These are phyloP conservation scores for Alternaria panax DNA, from an alignment of 2,329 filamentous ascomycete genomes.

Conservation along the genomic window DNA sequence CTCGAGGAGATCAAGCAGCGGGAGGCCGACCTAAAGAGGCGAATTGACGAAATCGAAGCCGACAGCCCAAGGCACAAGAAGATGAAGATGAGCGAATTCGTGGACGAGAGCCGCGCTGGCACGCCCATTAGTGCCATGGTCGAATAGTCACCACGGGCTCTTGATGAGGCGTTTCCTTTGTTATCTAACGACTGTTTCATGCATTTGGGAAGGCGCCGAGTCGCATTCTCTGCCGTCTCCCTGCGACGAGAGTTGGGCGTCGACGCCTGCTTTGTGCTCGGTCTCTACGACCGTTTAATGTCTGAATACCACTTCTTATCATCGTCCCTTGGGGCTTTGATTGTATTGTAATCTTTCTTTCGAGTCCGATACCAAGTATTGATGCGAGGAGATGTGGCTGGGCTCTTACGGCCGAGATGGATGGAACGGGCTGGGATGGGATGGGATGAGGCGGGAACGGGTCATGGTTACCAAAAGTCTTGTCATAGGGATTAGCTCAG, in stretches of 20 bases:
- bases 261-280: constrained; percentile 34
- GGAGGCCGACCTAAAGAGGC: constrained; percentile 82
- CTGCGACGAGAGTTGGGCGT: constrained; percentile 23
- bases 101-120: constrained; percentile 54
- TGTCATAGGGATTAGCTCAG: constrained; percentile 2
- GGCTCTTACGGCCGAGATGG: constrained; percentile 4
- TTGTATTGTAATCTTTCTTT: constrained; percentile 39
- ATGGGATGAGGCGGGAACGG: constrained; percentile 5
- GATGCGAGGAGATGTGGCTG: constrained; percentile 11
- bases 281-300: constrained; percentile 45
- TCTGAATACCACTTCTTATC: constrained; percentile 41
- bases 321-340: constrained; percentile 5
- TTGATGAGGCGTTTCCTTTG: constrained; percentile 14
- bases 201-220: constrained; percentile 13
- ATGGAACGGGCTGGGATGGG: constrained; percentile 2
- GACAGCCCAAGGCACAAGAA: constrained; percentile 62
- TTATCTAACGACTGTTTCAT: constrained; percentile 20
- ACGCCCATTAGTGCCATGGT: constrained; percentile 44
- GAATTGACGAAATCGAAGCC: constrained; percentile 70
- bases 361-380: constrained; percentile 33
- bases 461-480: constrained; percentile 25
- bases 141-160: constrained; percentile 27
- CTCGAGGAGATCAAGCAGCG: constrained; percentile 78
- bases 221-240: constrained; percentile 9
- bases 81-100: constrained; percentile 63